phyloP scores from a whole-genome alignment of 352 stramenopile genomes.

The Phytophthora syringae region DNA sequence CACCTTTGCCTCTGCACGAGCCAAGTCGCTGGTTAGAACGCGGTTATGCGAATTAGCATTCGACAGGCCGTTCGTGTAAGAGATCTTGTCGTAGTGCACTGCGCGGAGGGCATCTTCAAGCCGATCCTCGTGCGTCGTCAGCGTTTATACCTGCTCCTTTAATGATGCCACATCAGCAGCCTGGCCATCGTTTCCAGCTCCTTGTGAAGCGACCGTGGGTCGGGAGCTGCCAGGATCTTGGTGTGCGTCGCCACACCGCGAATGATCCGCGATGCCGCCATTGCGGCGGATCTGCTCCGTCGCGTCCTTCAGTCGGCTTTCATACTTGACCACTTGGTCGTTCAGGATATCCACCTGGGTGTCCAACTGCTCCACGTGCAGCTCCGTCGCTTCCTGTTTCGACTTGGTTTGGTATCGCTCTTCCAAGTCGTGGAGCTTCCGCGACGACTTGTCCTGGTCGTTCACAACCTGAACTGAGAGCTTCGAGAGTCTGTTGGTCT shows the following conservation, averaged over 20 bases:
- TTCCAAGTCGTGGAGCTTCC: slow-evolving; percentile 43
- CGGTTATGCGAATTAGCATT: slow-evolving; percentile 84
- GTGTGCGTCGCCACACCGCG: slow-evolving; percentile 19
- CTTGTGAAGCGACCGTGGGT: background rate
- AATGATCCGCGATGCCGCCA: slow-evolving; percentile 49
- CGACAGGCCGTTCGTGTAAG: slow-evolving; percentile 79
- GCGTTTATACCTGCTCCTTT: slow-evolving; percentile 59
- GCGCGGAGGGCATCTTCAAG: slow-evolving; percentile 79
- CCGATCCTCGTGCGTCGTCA: slow-evolving; percentile 62
- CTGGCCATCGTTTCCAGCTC: slow-evolving; percentile 4
- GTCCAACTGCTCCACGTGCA: slow-evolving; percentile 77
- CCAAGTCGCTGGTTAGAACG: slow-evolving; percentile 64
- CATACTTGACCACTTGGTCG: slow-evolving; percentile 83
- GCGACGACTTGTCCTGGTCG: slow-evolving; percentile 27
- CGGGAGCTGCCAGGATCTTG: background rate
- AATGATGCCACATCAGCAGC: slow-evolving; percentile 26
- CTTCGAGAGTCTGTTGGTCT: slow-evolving; percentile 72
- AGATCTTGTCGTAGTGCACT: slow-evolving; percentile 86
- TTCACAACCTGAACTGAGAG: slow-evolving; percentile 44
- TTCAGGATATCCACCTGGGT: slow-evolving; percentile 80
- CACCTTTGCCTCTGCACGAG: slow-evolving; percentile 60
- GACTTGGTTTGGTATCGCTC: slow-evolving; percentile 39
- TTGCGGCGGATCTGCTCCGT: slow-evolving; percentile 58
- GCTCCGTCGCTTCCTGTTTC: slow-evolving; percentile 49
- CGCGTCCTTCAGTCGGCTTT: slow-evolving; percentile 65